Percentiles rank a stretch among this genome's conserved stretches.
phyloP scores from a whole-genome alignment of 805 yeast species.

The Isabelozyma rhagii region DNA sequence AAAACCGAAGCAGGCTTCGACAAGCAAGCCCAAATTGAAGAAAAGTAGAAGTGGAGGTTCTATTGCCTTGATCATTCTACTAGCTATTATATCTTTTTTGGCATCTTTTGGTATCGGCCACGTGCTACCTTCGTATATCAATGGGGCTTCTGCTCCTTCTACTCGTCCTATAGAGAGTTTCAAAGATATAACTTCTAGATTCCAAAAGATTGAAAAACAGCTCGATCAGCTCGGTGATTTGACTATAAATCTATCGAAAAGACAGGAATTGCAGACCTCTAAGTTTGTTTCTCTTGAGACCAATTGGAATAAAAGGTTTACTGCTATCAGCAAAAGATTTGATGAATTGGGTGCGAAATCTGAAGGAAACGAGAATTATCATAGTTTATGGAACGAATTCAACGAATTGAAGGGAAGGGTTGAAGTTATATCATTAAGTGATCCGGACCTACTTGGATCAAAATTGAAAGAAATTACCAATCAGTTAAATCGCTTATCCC shows the following conservation, averaged over 20 bases:
- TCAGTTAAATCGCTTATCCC: conserved; percentile 11
- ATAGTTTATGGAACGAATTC: conserved; percentile 9
- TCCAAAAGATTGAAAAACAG: conserved; percentile 7
- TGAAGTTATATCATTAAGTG: neutral
- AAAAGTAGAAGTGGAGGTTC: neutral
- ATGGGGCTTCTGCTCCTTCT: neutral
- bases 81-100: neutral
- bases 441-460: conserved; percentile 8
- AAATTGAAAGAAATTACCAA: conserved; percentile 12
- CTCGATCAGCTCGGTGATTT: conserved; percentile 10
- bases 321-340: conserved; percentile 10
- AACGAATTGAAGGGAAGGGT: conserved; percentile 9
- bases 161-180: neutral
- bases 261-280: conserved; percentile 15
- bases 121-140: neutral
- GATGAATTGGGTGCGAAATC: conserved; percentile 3
- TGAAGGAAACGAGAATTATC: neutral
- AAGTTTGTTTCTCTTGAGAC: conserved; percentile 12
- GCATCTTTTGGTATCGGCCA: neutral
- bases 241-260: conserved; percentile 11
- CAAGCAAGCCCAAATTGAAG: neutral
- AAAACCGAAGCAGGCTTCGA: neutral
- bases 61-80: neutral
- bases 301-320: conserved; percentile 13
- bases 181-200: conserved; percentile 2